Evolutionary conservation across 306 rosid species (phyloP).

Genomic region (Sechiopsis laciniata): DNA sequence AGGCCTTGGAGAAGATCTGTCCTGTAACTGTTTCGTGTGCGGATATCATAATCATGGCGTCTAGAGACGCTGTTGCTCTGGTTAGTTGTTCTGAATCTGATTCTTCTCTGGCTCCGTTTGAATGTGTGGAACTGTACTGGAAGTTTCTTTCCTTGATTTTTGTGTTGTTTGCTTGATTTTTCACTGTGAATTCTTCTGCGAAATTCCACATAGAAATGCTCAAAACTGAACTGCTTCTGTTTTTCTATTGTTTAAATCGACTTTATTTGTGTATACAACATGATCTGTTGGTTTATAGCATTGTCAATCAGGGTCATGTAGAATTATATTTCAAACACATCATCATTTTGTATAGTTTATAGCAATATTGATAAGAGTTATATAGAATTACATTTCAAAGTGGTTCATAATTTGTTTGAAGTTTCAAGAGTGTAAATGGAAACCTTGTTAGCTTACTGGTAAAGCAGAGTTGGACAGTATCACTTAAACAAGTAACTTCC

Average conservation of each 20-base stretch:
- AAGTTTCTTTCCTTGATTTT: background rate
- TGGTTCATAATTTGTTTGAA: background rate
- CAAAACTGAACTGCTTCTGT: background rate
- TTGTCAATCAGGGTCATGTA: background rate
- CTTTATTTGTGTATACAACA: too few species aligned
- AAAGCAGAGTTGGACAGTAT: background rate
- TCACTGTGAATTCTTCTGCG: background rate
- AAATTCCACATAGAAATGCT: background rate
- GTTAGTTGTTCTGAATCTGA: slow-evolving; percentile 19
- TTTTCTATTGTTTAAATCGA: too few species aligned
- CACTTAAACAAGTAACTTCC: background rate
- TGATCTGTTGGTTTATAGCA: background rate
- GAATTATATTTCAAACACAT: background rate
- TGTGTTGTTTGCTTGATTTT: background rate
- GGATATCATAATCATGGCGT: slow-evolving; percentile 72
- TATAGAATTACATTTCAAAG: background rate
- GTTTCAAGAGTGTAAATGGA: background rate
- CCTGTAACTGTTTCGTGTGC: slow-evolving; percentile 87
- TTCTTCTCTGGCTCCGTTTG: background rate
- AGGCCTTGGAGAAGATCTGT: slow-evolving; percentile 51
- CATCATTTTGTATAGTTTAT: background rate
- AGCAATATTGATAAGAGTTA: background rate
- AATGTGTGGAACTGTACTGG: background rate
- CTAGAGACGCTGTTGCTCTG: slow-evolving; percentile 84
- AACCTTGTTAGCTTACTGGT: background rate